Base-by-base conservation (phyloP, 768 basidiomycete genomes). In the Tulasnella sp. region DNA sequence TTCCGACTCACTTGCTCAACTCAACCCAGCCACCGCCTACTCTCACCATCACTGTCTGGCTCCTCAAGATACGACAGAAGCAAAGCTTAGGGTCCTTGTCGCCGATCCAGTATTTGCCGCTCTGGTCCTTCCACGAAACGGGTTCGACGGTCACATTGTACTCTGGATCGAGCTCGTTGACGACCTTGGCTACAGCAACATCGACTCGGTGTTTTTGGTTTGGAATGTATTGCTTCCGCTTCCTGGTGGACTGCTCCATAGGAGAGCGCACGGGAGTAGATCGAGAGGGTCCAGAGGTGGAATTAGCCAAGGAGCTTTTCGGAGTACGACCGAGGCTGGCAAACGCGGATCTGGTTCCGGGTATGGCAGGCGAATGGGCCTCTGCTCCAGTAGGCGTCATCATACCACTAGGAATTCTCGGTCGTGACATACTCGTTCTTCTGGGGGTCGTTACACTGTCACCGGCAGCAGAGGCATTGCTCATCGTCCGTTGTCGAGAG, bases 41-140 rank as follows among this genome's bases (percentile, higher is more conserved):
- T 77, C 96, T 89, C 64, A 98, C 96, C 96, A 97, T 97, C 78
- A 97, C 95, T 0, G 93, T 95, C 80, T 94, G 92, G 1, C 92
- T 94, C 14, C 94, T 90, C 36, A 97, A 84, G 67, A 97, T 97
- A 36, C 96, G 88, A 82, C 94, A 95, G 82, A 95, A 97, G 82
- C 94, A 96, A 39, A 97, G 85, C 82, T 90, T 94, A 7, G 94
- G 89, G 72, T 96, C 93, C 79, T 93, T 89, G 79, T 94, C 91
- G 17, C 96, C 96, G 79, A 97, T 97, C 95, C 94, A 97, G 81
- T 96, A 96, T 81, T 96, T 95, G 25, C 95, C 95, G 78, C 94
- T 95, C 83, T 93, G 90, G 81, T 96, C 95, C 81, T 90, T 90
- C 94, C 94, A 97, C 8, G 90, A 91, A 71, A 93, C 92, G 11